A percentile compares a stretch with the other conserved stretches of the same genome.
phyloP scores from a whole-genome alignment of 257 asterid genomes.

The Ilex asprella region DNA sequence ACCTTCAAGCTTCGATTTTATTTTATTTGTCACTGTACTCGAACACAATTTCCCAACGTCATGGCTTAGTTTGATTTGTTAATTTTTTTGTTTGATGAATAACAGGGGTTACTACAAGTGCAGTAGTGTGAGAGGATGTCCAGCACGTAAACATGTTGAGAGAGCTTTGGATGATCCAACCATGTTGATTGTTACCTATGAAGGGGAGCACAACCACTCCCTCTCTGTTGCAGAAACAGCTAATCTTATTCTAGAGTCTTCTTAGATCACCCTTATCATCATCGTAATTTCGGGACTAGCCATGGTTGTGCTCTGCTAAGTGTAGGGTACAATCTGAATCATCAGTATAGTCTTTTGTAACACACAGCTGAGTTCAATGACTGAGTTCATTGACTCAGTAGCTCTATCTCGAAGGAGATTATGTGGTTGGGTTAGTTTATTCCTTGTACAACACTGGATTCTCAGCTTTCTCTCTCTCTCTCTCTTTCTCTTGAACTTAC shows the following conservation, averaged over 20 bases:
- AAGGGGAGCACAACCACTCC: slow-evolving; percentile 82
- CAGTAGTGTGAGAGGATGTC: slow-evolving; percentile 88
- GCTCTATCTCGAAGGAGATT: slow-evolving; percentile 43
- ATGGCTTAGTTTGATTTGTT: not conserved
- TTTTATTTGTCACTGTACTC: no score
- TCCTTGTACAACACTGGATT: slow-evolving; percentile 17
- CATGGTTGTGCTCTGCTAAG: no score
- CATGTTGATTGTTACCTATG: slow-evolving; percentile 84
- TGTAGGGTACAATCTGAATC: not conserved
- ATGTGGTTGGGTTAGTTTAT: slow-evolving; percentile 10
- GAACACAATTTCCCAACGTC: no score
- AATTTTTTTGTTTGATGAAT: not conserved
- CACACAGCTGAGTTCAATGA: slow-evolving; percentile 2
- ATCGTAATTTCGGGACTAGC: no score
- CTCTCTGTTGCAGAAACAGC: slow-evolving; percentile 43
- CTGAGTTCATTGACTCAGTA: not conserved
- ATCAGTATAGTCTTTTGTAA: not conserved
- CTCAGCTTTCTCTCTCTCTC: not conserved
- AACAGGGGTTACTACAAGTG: slow-evolving; percentile 96
- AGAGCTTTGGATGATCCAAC: slow-evolving; percentile 76
- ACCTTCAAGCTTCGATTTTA: no score
- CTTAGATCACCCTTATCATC: slow-evolving; percentile 21
- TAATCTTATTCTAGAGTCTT: slow-evolving; percentile 61
- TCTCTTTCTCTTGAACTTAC: not conserved
- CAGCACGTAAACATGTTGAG: slow-evolving; percentile 92